phyloP scores from a whole-genome alignment of 1,284 basidiomycete species.

The Psilocybe mexicana region DNA sequence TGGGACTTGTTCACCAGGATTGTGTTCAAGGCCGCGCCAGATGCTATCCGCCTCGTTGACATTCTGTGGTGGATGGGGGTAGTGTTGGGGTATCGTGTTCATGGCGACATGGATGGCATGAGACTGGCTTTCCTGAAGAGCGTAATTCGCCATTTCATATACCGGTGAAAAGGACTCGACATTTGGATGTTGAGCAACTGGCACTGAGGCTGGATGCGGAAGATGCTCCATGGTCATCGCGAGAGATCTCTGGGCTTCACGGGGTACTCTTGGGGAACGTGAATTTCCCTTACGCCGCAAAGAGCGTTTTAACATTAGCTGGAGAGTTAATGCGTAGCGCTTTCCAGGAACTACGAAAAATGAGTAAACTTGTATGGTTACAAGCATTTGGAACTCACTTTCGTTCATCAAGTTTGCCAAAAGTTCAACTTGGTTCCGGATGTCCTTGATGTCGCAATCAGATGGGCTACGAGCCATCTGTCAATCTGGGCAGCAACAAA shows the following conservation, averaged over 20 bases:
- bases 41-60: conserved; percentile 66
- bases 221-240: conserved; percentile 40
- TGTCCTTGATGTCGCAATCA: conserved; percentile 77
- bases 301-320: conserved; percentile 83
- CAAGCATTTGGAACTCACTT: conserved; percentile 47
- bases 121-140: conserved; percentile 31
- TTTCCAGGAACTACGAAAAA: conserved; percentile 75
- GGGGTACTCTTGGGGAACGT: conserved; percentile 57
- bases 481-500: neutral
- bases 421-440: conserved; percentile 77
- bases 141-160: conserved; percentile 40
- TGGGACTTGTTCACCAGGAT: conserved; percentile 71
- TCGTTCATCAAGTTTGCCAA: conserved; percentile 74
- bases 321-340: conserved; percentile 84
- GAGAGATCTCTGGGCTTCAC: conserved; percentile 46
- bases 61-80: conserved; percentile 26
- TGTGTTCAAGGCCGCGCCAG: conserved; percentile 71
- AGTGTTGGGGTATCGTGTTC: conserved; percentile 28
- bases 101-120: conserved; percentile 25
- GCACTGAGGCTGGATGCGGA: conserved; percentile 21
- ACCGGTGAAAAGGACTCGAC: conserved; percentile 46
- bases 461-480: conserved; percentile 58
- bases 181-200: conserved; percentile 29
- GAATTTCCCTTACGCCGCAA: conserved; percentile 64
- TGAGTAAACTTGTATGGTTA: conserved; percentile 11